Percentiles rank a stretch among this genome's conserved stretches.
Evolutionary conservation across 495 filamentous ascomycete species (phyloP).

Genomic region (Amphirosellinia nigrospora): DNA sequence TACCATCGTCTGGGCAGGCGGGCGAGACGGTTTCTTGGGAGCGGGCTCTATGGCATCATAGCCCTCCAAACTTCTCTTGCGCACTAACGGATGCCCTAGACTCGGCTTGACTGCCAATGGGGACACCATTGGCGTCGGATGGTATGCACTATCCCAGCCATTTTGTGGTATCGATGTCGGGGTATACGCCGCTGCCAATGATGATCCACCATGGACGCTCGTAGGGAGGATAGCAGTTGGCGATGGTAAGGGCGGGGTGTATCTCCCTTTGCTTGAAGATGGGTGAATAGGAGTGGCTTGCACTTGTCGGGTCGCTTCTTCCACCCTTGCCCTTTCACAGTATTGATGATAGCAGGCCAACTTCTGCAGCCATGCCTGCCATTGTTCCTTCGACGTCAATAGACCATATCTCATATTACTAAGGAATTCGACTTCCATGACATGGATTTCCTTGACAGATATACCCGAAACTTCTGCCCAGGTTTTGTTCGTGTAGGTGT

Average conservation of each 20-base stretch:
- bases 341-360: constrained; percentile 79
- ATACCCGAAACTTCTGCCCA: constrained; percentile 99
- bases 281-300: constrained; percentile 45
- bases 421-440: constrained; percentile 99
- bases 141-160: constrained; percentile 46
- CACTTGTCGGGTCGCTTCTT: constrained; percentile 34
- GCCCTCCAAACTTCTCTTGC: constrained; percentile 78
- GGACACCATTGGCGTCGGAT: constrained; percentile 52
- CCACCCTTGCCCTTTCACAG: constrained; percentile 67
- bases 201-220: constrained; percentile 37
- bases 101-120: constrained; percentile 60
- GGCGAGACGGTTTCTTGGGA: constrained; percentile 61
- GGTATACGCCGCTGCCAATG: constrained; percentile 39
- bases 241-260: constrained; percentile 53
- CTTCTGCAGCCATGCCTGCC: constrained; percentile 84
- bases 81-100: constrained; percentile 47
- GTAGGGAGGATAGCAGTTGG: constrained; percentile 50
- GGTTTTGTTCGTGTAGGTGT: constrained; percentile 99
- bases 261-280: constrained; percentile 44
- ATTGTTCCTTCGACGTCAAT: constrained; percentile 80
- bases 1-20: constrained; percentile 39
- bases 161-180: constrained; percentile 39
- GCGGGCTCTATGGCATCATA: constrained; percentile 64
- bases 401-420: constrained; percentile 98
- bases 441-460: constrained; percentile 91